phyloP scores from a whole-genome alignment of 2,329 filamentous ascomycete genomes.

The Alternaria atra region DNA sequence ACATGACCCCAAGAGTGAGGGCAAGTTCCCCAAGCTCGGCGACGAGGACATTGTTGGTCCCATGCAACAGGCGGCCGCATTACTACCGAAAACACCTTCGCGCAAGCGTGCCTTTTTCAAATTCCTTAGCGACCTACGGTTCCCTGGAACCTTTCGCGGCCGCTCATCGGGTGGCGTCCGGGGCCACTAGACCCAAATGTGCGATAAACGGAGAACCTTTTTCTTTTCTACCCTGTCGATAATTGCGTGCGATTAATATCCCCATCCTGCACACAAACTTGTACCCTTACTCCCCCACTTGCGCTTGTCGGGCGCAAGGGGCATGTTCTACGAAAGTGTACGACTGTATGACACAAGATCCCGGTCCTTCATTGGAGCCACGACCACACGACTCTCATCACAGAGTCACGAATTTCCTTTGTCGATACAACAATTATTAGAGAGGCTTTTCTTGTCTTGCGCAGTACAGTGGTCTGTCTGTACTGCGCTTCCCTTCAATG shows the following conservation, averaged over 20 bases:
- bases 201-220: conserved; percentile 10
- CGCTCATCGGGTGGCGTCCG: conserved; percentile 41
- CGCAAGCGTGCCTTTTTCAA: conserved; percentile 51
- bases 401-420: conserved; percentile 49
- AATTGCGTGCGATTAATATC: conserved; percentile 41
- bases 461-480: conserved; percentile 21
- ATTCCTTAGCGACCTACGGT: conserved; percentile 50
- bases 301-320: conserved; percentile 15
- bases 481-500: conserved; percentile 32
- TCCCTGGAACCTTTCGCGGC: conserved; percentile 46
- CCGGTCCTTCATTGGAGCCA: conserved; percentile 41
- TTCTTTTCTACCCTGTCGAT: conserved; percentile 35
- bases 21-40: conserved; percentile 87
- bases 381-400: conserved; percentile 37
- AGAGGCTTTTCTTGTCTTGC: conserved; percentile 24
- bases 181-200: conserved; percentile 27
- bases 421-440: conserved; percentile 35
- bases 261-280: conserved; percentile 33
- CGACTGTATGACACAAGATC: conserved; percentile 49
- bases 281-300: conserved; percentile 43
- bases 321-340: conserved; percentile 45
- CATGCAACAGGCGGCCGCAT: conserved; percentile 63
- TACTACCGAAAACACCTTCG: conserved; percentile 50
- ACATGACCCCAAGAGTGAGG: conserved; percentile 70
- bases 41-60: conserved; percentile 94